Evolutionary conservation across 1,284 basidiomycete genomes (phyloP).

Genomic region (Cryptococcus hybrid): DNA sequence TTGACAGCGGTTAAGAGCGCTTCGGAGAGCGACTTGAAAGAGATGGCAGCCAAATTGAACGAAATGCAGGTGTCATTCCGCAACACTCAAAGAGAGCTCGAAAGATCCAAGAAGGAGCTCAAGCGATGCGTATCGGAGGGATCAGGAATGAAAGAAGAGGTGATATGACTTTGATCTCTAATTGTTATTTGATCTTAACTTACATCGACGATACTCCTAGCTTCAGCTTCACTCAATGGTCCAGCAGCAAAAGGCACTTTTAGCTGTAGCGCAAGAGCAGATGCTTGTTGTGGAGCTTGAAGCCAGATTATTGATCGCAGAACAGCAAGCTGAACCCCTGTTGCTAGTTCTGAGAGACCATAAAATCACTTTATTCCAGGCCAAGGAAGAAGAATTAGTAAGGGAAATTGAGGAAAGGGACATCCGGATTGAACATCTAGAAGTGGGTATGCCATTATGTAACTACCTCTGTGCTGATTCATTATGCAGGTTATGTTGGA

Average conservation of each 20-base stretch:
- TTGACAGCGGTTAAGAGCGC: conserved; percentile 8
- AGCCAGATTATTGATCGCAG: conserved; percentile 25
- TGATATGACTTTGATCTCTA: conserved; percentile 5
- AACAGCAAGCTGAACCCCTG: not conserved
- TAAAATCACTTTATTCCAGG: conserved; percentile 35
- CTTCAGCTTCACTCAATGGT: conserved; percentile 31
- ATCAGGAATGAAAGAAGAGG: conserved; percentile 39
- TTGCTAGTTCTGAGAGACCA: conserved; percentile 37
- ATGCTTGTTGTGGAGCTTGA: conserved; percentile 39
- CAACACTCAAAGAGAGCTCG: conserved; percentile 20
- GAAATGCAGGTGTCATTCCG: not conserved
- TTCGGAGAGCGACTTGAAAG: not conserved
- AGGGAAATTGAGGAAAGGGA: conserved; percentile 30
- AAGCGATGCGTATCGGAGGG: conserved; percentile 21
- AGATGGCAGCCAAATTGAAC: not conserved
- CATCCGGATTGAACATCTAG: conserved; percentile 24
- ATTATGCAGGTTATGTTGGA: too few species aligned
- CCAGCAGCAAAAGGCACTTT: conserved; percentile 34
- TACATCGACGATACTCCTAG: conserved; percentile 14
- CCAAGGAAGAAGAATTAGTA: conserved; percentile 31
- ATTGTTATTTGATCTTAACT: not conserved
- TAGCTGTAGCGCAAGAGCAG: conserved; percentile 40
- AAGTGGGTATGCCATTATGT: conserved; percentile 18
- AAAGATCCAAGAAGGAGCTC: conserved; percentile 16
- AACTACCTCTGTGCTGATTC: too few species aligned